phyloP scores from a whole-genome alignment of 2,329 filamentous ascomycete genomes.

The Curvularia sp. region DNA sequence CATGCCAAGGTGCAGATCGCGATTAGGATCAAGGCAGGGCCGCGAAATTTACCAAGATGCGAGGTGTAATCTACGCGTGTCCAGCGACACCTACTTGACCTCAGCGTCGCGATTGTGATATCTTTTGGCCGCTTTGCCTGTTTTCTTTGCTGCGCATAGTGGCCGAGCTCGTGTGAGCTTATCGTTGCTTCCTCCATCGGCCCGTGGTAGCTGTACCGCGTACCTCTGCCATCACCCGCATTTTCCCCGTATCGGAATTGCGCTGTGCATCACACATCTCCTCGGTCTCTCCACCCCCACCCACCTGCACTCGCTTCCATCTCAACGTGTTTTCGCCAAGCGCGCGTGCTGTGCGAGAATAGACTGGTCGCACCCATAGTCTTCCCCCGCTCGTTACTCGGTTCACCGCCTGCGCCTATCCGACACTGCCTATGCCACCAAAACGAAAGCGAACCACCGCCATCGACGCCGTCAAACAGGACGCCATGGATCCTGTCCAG shows the following conservation, averaged over 20 bases:
- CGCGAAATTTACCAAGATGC: slow-evolving; percentile 30
- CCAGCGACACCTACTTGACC: slow-evolving; percentile 19
- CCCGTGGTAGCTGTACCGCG: neutral
- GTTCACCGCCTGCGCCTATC: slow-evolving; percentile 8
- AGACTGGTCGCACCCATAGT: neutral
- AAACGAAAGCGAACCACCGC: slow-evolving; percentile 83
- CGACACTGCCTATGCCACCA: slow-evolving; percentile 46
- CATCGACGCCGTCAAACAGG: slow-evolving; percentile 57
- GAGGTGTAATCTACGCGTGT: slow-evolving; percentile 27
- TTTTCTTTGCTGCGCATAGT: slow-evolving; percentile 5
- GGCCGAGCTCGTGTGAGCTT: neutral
- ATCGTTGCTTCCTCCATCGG: slow-evolving; percentile 3
- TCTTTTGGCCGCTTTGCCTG: slow-evolving; percentile 2
- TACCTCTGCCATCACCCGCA: slow-evolving; percentile 19
- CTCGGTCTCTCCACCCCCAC: slow-evolving; percentile 7
- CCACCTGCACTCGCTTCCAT: slow-evolving; percentile 4
- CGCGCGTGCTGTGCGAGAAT: neutral
- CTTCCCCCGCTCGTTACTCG: slow-evolving; percentile 1
- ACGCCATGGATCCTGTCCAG: slow-evolving; percentile 66
- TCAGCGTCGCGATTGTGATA: slow-evolving; percentile 3
- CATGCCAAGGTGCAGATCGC: slow-evolving; percentile 35
- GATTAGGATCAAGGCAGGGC: slow-evolving; percentile 35
- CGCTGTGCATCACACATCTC: slow-evolving; percentile 9
- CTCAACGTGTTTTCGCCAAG: slow-evolving; percentile 2
- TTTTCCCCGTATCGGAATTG: slow-evolving; percentile 14